Evolutionary conservation across 2,329 filamentous ascomycete genomes (phyloP).

Genomic region (Proliferodiscus dingleyae): DNA sequence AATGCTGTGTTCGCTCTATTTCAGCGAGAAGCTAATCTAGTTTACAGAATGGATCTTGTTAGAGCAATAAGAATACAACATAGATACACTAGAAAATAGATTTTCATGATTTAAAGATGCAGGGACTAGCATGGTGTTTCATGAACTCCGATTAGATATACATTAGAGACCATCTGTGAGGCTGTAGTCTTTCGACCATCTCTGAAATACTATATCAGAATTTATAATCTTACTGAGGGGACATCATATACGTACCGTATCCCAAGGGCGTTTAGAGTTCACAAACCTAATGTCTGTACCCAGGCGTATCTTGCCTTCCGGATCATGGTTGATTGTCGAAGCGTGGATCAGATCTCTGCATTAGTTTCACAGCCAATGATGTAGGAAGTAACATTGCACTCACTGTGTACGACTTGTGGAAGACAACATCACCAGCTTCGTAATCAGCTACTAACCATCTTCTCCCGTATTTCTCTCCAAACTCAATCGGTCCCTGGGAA

Average conservation of each 20-base stretch:
- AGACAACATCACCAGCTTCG: slow-evolving; percentile 38
- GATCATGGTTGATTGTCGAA: slow-evolving; percentile 37
- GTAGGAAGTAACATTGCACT: background rate
- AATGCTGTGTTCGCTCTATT: no score
- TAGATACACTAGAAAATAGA: no score
- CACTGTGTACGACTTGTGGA: slow-evolving; percentile 37
- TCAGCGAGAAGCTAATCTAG: no score
- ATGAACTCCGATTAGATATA: background rate
- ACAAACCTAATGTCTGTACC: slow-evolving; percentile 40
- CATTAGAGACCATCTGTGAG: background rate
- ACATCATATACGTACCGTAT: slow-evolving; percentile 6
- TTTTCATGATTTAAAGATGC: no score
- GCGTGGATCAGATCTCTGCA: slow-evolving; percentile 25
- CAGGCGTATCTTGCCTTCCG: slow-evolving; percentile 34
- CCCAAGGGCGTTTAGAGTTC: slow-evolving; percentile 22
- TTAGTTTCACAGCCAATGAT: background rate
- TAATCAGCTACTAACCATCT: slow-evolving; percentile 34
- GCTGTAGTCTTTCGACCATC: slow-evolving; percentile 1
- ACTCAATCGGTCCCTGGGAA: slow-evolving; percentile 40
- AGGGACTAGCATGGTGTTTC: no score
- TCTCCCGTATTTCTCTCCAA: slow-evolving; percentile 21
- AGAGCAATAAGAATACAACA: no score
- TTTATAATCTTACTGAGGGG: background rate
- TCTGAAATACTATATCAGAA: slow-evolving; percentile 2
- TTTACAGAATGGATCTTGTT: no score